Evolutionary conservation across 768 basidiomycete genomes (phyloP).

Genomic region (Phlebiopsis gigantea): DNA sequence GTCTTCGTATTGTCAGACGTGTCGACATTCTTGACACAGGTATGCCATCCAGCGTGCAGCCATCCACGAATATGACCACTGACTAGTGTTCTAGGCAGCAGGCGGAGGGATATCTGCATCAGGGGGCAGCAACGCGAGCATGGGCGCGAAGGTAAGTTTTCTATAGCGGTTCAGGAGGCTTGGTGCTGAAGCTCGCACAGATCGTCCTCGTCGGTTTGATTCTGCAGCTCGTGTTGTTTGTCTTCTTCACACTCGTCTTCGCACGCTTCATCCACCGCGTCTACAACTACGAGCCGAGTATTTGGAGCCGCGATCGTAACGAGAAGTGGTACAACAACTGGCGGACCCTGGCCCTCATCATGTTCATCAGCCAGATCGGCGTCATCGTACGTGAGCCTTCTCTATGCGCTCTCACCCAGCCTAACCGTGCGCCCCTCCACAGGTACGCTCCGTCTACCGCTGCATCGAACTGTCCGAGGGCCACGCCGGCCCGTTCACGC

Average conservation of each 20-base stretch:
- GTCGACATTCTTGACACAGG: slow-evolving; percentile 63
- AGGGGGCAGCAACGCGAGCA: slow-evolving; percentile 11
- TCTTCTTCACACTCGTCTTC: slow-evolving; percentile 41
- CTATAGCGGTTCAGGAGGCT: neutral
- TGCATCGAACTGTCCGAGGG: slow-evolving; percentile 55
- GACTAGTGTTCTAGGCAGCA: slow-evolving; percentile 30
- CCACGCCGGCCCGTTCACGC: slow-evolving; percentile 51
- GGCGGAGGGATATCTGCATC: slow-evolving; percentile 45
- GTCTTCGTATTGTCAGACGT: slow-evolving; percentile 61
- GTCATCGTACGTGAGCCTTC: slow-evolving; percentile 44
- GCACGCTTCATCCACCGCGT: slow-evolving; percentile 46
- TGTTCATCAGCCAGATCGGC: slow-evolving; percentile 53
- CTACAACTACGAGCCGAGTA: slow-evolving; percentile 31
- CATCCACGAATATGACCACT: neutral
- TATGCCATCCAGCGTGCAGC: slow-evolving; percentile 15
- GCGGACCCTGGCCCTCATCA: slow-evolving; percentile 46
- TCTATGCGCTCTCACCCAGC: neutral
- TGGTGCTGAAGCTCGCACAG: slow-evolving; percentile 20
- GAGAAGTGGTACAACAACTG: slow-evolving; percentile 51
- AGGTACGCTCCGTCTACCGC: slow-evolving; percentile 65
- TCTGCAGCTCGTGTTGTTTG: slow-evolving; percentile 50
- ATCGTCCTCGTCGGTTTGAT: slow-evolving; percentile 53
- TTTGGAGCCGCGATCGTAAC: slow-evolving; percentile 35
- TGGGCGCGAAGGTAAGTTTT: neutral
- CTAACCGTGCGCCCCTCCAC: neutral